Percentiles rank a stretch among this genome's conserved stretches.
phyloP scores from a whole-genome alignment of 345 rosid genomes.

The Gossypium bickii region DNA sequence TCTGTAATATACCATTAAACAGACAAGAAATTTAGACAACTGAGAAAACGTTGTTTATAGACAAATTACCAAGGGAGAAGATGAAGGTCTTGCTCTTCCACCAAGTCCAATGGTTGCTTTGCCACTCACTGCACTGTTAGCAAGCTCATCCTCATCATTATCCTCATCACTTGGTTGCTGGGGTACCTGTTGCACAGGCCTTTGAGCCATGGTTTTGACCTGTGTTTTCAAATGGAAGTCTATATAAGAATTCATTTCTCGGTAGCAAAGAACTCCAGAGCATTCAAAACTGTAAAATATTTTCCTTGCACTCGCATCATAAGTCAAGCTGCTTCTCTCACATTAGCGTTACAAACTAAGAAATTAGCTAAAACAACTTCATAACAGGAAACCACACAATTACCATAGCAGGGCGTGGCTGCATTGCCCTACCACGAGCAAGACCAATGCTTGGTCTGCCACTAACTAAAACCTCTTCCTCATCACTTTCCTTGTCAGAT shows the following conservation, averaged over 20 bases:
- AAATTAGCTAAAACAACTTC: slow-evolving; percentile 11
- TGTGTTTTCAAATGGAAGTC: slow-evolving; percentile 23
- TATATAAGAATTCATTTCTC: slow-evolving; percentile 3
- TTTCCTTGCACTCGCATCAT: neutral
- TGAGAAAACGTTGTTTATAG: neutral
- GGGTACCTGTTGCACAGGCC: slow-evolving; percentile 25
- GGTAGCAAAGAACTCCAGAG: neutral
- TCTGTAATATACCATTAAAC: neutral
- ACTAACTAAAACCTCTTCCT: slow-evolving; percentile 30
- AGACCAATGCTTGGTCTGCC: slow-evolving; percentile 42
- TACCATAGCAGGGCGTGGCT: slow-evolving; percentile 49
- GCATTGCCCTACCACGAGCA: slow-evolving; percentile 48
- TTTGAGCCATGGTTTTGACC: slow-evolving; percentile 37
- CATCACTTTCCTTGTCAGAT: slow-evolving; percentile 31
- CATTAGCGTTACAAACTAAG: slow-evolving; percentile 1
- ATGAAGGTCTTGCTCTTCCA: slow-evolving; percentile 42
- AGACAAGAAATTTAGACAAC: neutral
- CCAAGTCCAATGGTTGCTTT: slow-evolving; percentile 43
- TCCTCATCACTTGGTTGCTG: slow-evolving; percentile 33
- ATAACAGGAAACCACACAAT: slow-evolving; percentile 4
- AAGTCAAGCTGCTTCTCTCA: neutral
- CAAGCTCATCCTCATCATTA: slow-evolving; percentile 29
- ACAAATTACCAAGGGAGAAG: slow-evolving; percentile 44
- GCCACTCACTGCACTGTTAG: slow-evolving; percentile 22
- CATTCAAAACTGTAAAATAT: neutral